Evolutionary conservation across 108 stramenopile species (phyloP).

Genomic region (Nitzschia sp.): DNA sequence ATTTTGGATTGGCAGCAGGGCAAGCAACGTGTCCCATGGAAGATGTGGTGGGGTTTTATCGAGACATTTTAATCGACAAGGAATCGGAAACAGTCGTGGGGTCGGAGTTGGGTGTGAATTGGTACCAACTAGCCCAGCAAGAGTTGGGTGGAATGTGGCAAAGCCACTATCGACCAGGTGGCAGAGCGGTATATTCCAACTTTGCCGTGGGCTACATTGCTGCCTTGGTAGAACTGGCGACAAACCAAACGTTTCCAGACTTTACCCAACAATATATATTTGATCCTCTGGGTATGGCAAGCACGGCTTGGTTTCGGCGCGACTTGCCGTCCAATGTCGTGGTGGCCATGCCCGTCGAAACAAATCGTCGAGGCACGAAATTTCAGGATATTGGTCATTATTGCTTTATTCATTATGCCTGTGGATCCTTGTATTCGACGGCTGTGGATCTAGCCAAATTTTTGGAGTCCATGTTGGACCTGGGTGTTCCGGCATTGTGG

Average conservation of each 20-base stretch:
- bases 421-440: conserved; percentile 20
- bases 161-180: conserved; percentile 2
- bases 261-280: conserved; percentile 24
- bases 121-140: conserved; percentile 8
- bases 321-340: background rate
- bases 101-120: conserved; percentile 11
- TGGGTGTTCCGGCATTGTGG: conserved; percentile 26
- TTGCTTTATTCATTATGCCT: conserved; percentile 31
- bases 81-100: conserved; percentile 7
- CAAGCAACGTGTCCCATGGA: conserved; percentile 26
- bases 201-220: conserved; percentile 26
- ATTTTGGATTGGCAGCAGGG: conserved; percentile 11
- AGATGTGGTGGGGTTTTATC: conserved; percentile 28
- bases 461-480: conserved; percentile 11
- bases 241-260: conserved; percentile 4
- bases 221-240: conserved; percentile 23
- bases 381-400: conserved; percentile 25
- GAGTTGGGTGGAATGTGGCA: conserved; percentile 11
- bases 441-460: conserved; percentile 17
- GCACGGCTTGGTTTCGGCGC: conserved; percentile 25
- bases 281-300: conserved; percentile 24
- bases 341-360: conserved; percentile 17
- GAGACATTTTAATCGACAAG: conserved; percentile 15
- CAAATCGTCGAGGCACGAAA: background rate
- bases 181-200: conserved; percentile 13